Evolutionary conservation across 1,284 basidiomycete genomes (phyloP), one percentile per base, ranked within the genome.

Genomic region (Trichosporon asahii): DNA sequence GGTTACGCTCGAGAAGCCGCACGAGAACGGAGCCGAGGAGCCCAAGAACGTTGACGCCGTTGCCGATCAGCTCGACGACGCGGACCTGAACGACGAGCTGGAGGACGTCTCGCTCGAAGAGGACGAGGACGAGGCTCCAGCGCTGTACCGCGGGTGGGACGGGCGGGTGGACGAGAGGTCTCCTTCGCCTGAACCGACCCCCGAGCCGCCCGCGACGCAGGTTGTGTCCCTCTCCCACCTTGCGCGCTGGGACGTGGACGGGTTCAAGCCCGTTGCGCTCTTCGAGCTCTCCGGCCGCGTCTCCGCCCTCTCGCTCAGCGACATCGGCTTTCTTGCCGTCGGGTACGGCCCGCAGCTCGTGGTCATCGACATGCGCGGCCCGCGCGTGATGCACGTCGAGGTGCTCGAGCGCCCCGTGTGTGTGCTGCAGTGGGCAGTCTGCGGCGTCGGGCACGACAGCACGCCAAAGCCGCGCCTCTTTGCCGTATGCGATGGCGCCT

Each of bases 281-380:
- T 79, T 92, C 29, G 84, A 61, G 7, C 57, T 61, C 7, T n/a
- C 27, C 3, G 57, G 57, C 15, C 57, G 57, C 18, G 15, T 29
- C 29, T 31, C 57, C 5, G 57, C 57, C 5, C 1, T 66, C 3
- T 7, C 65, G n/a, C 23, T 69, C 7, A 53, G 35, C 46, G 68
- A 57, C 29, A 33, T 5, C 74, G 92, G 92, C 2, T 92, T 94
- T 78, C 82, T 92, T 46, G 90, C 91, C 0, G 85, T 89, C 1
- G 88, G 89, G 0, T 92, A 90, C 77, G 79, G 81, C 5, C 86
- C 87, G 66, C 89, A 88, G 2, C 71, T 94, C 21, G 83, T 88
- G 27, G 82, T 93, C 35, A 79, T 93, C 21, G 90, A 94, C 77
- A 86, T 93, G 86, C 86, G 91, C 27, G 89, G 88, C 0, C 91